Conservation (phyloP, 768 basidiomycete genomes). For the Termitomyces sp. region DNA sequence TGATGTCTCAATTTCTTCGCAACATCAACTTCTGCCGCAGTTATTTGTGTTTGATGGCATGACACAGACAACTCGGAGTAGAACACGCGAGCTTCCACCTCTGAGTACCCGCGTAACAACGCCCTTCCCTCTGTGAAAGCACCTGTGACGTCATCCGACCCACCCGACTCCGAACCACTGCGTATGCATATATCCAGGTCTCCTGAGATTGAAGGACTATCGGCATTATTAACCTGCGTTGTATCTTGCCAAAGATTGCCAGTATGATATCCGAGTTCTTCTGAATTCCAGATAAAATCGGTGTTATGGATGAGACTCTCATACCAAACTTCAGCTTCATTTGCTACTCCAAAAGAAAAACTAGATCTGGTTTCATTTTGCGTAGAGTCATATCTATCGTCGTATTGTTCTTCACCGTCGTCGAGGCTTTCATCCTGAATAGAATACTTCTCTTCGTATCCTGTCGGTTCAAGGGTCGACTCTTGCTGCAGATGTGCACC, state of each 20-base stretch:
- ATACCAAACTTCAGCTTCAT: background rate
- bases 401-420: background rate
- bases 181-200: conserved; percentile 1
- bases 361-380: background rate
- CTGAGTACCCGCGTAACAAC: conserved; percentile 36
- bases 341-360: background rate
- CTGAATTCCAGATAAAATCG: background rate
- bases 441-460: background rate
- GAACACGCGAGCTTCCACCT: conserved; percentile 4
- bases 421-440: background rate
- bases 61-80: background rate
- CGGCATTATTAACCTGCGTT: background rate
- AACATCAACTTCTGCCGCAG: conserved; percentile 57
- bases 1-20: conserved; percentile 50
- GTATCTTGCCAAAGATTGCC: background rate
- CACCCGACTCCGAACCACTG: conserved; percentile 1
- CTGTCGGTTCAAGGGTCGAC: background rate
- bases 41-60: conserved; percentile 18
- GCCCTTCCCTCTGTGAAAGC: conserved; percentile 50
- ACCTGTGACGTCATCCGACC: conserved; percentile 5
- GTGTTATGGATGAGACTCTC: background rate
- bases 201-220: background rate
- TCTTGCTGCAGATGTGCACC: background rate
- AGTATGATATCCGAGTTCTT: background rate
- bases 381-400: background rate